A percentile compares a stretch with the other conserved stretches of the same genome.
phyloP scores from a whole-genome alignment of 768 basidiomycete genomes.

The Termitomyces sp. region DNA sequence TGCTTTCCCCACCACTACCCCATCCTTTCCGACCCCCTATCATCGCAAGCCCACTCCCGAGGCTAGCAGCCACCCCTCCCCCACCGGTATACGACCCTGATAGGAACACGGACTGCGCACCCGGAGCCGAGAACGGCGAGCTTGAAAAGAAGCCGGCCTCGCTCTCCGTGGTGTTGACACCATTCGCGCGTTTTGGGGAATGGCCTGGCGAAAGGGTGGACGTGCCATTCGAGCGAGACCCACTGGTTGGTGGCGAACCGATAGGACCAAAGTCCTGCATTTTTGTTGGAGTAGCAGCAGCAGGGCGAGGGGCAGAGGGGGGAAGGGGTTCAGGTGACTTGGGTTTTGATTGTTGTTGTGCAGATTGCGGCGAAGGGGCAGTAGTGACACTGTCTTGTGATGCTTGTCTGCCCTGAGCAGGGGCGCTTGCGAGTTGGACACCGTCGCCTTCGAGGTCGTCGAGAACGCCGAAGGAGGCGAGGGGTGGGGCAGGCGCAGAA shows the following conservation, averaged over 20 bases:
- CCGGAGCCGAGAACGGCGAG: slow-evolving; percentile 77
- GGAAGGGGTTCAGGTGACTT: slow-evolving; percentile 48
- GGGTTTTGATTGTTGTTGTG: slow-evolving; percentile 17
- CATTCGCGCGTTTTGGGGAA: slow-evolving; percentile 37
- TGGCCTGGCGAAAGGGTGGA: slow-evolving; percentile 47
- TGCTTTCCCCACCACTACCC: slow-evolving; percentile 22
- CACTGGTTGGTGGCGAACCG: slow-evolving; percentile 64
- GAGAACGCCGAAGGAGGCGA: slow-evolving; percentile 60
- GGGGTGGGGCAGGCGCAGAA: slow-evolving; percentile 75
- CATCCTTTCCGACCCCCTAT: slow-evolving; percentile 37
- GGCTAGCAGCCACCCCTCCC: slow-evolving; percentile 57
- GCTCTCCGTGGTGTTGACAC: slow-evolving; percentile 26
- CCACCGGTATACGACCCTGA: slow-evolving; percentile 25
- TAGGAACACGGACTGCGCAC: slow-evolving; percentile 51
- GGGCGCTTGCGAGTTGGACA: slow-evolving; percentile 39
- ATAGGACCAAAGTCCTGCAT: slow-evolving; percentile 71
- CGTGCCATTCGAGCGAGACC: slow-evolving; percentile 22
- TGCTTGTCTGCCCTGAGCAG: slow-evolving; percentile 30
- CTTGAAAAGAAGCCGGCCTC: slow-evolving; percentile 38
- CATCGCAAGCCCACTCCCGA: slow-evolving; percentile 49
- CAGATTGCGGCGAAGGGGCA: background rate
- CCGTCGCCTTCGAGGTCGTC: slow-evolving; percentile 43
- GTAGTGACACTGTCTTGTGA: slow-evolving; percentile 12
- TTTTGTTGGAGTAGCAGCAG: slow-evolving; percentile 31
- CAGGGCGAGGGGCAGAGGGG: slow-evolving; percentile 48